Percentiles rank a stretch among this genome's conserved stretches.
These are phyloP conservation scores for Pseudonitzschia multistriata DNA, from an alignment of 108 stramenopile species.

Conservation along the genomic window DNA sequence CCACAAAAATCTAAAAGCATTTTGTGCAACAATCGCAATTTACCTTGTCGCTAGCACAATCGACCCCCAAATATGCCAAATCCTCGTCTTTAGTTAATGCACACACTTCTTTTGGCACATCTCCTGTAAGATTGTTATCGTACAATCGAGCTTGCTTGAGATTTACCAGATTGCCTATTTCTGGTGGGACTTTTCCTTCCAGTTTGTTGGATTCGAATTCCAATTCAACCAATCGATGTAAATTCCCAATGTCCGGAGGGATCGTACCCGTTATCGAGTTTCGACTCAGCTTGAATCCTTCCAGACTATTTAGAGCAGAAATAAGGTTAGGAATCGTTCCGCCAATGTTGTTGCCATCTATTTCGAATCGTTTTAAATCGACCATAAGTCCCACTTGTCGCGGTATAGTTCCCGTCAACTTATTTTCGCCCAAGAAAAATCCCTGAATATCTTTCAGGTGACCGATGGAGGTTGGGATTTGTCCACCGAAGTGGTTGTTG, in stretches of 20 bases:
- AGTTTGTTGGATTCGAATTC: constrained; percentile 28
- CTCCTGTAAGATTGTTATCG: constrained; percentile 26
- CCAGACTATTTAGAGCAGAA: constrained; percentile 10
- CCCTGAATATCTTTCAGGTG: constrained; percentile 27
- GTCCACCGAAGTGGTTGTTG: constrained; percentile 39
- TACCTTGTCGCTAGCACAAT: constrained; percentile 19
- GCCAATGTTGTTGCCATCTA: constrained; percentile 20
- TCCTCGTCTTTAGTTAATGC: constrained; percentile 14
- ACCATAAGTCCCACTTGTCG: constrained; percentile 23
- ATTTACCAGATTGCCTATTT: constrained; percentile 16
- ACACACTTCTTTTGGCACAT: constrained; percentile 33
- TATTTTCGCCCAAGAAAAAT: constrained; percentile 25
- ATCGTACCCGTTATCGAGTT: constrained; percentile 40
- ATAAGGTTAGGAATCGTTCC: constrained; percentile 27
- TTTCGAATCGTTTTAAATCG: constrained; percentile 18
- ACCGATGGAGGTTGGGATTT: constrained; percentile 42
- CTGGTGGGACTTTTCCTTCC: constrained; percentile 27
- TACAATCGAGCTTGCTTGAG: constrained; percentile 20
- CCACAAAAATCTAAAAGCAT: constrained; percentile 34
- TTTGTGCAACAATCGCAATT: constrained; percentile 23
- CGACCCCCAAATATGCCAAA: constrained; percentile 13
- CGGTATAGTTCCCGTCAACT: constrained; percentile 24
- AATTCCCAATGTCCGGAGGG: constrained; percentile 31
- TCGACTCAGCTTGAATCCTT: constrained; percentile 14
- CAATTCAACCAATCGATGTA: constrained; percentile 13